These are phyloP conservation scores for Trametes versicolor DNA, from an alignment of 1,284 basidiomycete species.

Conservation along the genomic window DNA sequence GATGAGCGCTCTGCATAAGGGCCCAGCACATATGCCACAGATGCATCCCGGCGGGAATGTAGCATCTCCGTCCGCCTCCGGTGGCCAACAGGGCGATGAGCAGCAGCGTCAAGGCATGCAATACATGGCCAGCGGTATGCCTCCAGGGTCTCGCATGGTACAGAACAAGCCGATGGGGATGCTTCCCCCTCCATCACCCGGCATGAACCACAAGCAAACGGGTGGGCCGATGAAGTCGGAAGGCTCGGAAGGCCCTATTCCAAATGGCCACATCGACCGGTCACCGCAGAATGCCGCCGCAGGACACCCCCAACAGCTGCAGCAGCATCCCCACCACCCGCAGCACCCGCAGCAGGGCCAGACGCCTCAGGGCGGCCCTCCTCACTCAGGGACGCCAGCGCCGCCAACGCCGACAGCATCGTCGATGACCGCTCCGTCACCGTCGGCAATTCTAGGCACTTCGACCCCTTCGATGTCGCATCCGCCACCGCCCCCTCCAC, in stretches of 20 bases:
- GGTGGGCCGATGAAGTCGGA: slow-evolving; percentile 42
- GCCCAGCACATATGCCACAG: slow-evolving; percentile 42
- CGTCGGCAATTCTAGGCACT: slow-evolving; percentile 53
- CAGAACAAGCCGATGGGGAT: slow-evolving; percentile 55
- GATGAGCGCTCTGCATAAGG: slow-evolving; percentile 44
- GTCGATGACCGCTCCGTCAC: slow-evolving; percentile 55
- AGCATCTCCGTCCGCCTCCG: slow-evolving; percentile 37
- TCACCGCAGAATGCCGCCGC: slow-evolving; percentile 57
- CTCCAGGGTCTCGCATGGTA: slow-evolving; percentile 39
- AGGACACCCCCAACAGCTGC: slow-evolving; percentile 36
- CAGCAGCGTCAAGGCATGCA: slow-evolving; percentile 21
- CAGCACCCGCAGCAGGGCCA: slow-evolving; percentile 19
- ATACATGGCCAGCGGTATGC: slow-evolving; percentile 25
- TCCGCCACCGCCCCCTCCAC: slow-evolving; percentile 32
- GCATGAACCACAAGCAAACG: slow-evolving; percentile 44
- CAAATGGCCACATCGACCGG: slow-evolving; percentile 47
- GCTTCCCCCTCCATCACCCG: slow-evolving; percentile 59
- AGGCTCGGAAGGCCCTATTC: slow-evolving; percentile 28
- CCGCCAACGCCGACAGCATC: slow-evolving; percentile 58
- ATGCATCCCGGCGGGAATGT: slow-evolving; percentile 34
- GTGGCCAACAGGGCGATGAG: slow-evolving; percentile 20
- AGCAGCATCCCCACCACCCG: too few species aligned
- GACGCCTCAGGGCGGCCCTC: slow-evolving; percentile 31
- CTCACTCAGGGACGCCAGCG: slow-evolving; percentile 48
- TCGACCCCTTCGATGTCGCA: slow-evolving; percentile 30